A percentile compares a stretch with the other conserved stretches of the same genome.
Evolutionary conservation across 257 asterid species (phyloP).

Genomic region (Thymus mandschuricus): DNA sequence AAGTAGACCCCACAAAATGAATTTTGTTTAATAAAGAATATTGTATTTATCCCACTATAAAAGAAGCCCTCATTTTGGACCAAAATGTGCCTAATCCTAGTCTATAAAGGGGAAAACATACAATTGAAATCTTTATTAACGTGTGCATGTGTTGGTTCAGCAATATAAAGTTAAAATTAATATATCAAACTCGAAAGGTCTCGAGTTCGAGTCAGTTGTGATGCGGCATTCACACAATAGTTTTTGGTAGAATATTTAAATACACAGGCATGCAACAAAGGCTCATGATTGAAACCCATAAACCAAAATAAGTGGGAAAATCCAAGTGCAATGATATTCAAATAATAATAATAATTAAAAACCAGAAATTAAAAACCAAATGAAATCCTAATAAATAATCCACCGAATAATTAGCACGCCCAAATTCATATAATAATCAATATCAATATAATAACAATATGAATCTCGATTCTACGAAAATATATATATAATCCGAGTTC

Average conservation of each 20-base stretch:
- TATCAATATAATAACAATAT: too few species aligned
- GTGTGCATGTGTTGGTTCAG: not conserved
- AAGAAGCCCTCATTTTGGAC: slow-evolving; percentile 43
- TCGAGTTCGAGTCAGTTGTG: too few species aligned
- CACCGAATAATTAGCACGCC: slow-evolving; percentile 33
- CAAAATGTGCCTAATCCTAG: slow-evolving; percentile 31
- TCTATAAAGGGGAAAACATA: slow-evolving; percentile 23
- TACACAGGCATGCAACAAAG: slow-evolving; percentile 22
- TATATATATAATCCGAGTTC: not conserved
- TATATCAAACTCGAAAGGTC: too few species aligned
- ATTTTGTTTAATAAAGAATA: slow-evolving; percentile 35
- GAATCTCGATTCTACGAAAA: too few species aligned
- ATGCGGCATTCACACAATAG: not conserved
- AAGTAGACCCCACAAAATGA: slow-evolving; percentile 28
- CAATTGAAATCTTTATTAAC: not conserved
- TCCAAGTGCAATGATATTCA: slow-evolving; percentile 26
- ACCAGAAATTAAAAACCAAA: not conserved
- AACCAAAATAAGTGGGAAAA: slow-evolving; percentile 18
- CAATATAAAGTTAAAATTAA: too few species aligned
- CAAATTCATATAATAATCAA: not conserved
- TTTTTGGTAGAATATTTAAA: slow-evolving; percentile 9
- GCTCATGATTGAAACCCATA: slow-evolving; percentile 30
- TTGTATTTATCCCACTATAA: slow-evolving; percentile 37
- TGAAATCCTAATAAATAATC: not conserved
- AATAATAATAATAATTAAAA: too few species aligned